These are phyloP conservation scores for Solanum acaule DNA, from an alignment of 257 asterid species.

Conservation along the genomic window DNA sequence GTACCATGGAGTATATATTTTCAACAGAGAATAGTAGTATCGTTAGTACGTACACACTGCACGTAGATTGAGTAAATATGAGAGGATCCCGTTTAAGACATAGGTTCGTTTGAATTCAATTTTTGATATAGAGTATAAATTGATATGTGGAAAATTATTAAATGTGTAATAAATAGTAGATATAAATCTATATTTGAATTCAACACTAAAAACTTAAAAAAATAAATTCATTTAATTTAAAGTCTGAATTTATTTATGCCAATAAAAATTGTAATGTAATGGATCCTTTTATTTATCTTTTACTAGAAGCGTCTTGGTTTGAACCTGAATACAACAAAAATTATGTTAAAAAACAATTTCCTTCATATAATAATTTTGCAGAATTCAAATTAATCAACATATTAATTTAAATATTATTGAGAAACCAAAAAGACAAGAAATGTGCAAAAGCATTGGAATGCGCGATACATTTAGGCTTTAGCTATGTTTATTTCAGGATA, in stretches of 20 bases:
- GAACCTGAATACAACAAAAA: neutral
- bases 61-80: neutral
- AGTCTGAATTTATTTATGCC: neutral
- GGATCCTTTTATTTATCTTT: neutral
- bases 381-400: too few relatives aligned
- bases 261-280: neutral
- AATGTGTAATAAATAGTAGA: rapidly evolving
- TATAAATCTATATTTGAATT: neutral
- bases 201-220: too few relatives aligned
- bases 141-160: neutral
- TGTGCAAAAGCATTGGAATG: neutral
- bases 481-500: too few relatives aligned
- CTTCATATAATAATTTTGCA: too few relatives aligned
- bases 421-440: neutral
- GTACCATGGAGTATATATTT: neutral
- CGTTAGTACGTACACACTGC: neutral
- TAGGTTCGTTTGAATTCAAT: rapidly evolving
- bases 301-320: neutral
- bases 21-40: neutral
- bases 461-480: too few relatives aligned
- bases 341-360: neutral
- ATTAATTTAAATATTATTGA: too few relatives aligned
- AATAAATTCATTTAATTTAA: neutral
- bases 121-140: neutral
- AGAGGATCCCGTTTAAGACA: neutral